Conservation (phyloP, 164 flowering plant species). For the Annona squamosa region DNA sequence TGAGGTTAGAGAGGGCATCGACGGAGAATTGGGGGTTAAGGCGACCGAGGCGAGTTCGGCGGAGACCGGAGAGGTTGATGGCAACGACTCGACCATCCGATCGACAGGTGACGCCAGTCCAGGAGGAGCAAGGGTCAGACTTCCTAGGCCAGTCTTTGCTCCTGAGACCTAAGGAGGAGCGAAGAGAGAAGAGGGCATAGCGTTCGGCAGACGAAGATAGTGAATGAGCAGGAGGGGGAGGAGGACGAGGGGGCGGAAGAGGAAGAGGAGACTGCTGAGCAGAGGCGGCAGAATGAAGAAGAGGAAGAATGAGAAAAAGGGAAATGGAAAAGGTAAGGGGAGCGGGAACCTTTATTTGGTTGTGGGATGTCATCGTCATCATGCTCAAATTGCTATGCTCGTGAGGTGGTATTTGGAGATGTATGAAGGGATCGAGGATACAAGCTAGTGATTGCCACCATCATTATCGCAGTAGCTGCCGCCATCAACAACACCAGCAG, state of each 20-base stretch:
- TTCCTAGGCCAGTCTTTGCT: constrained; percentile 79
- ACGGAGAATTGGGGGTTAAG: constrained; percentile 45
- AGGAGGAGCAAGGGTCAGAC: constrained; percentile 47
- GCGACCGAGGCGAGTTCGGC: constrained; percentile 43
- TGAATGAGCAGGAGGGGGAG: neutral
- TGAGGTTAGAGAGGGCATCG: constrained; percentile 51
- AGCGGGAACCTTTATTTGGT: neutral
- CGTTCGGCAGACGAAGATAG: constrained; percentile 28
- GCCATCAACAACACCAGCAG: too few species aligned
- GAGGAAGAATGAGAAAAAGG: constrained; percentile 10
- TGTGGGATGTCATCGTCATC: too few species aligned
- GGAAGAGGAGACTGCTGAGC: constrained; percentile 5
- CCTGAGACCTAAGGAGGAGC: constrained; percentile 78
- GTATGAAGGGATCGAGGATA: neutral
- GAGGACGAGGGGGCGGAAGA: neutral
- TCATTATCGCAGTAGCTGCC: too few species aligned
- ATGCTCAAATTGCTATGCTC: neutral
- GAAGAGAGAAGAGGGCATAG: constrained; percentile 44
- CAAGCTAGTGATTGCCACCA: neutral
- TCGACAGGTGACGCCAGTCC: constrained; percentile 58
- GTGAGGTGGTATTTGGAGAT: constrained; percentile 12
- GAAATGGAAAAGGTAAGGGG: neutral
- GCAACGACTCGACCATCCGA: constrained; percentile 38
- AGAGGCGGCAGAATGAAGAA: constrained; percentile 11
- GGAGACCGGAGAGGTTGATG: constrained; percentile 48